These are phyloP conservation scores for Backusella tuberculispora DNA, from an alignment of 192 early-diverging fungal genomes.

Conservation along the genomic window DNA sequence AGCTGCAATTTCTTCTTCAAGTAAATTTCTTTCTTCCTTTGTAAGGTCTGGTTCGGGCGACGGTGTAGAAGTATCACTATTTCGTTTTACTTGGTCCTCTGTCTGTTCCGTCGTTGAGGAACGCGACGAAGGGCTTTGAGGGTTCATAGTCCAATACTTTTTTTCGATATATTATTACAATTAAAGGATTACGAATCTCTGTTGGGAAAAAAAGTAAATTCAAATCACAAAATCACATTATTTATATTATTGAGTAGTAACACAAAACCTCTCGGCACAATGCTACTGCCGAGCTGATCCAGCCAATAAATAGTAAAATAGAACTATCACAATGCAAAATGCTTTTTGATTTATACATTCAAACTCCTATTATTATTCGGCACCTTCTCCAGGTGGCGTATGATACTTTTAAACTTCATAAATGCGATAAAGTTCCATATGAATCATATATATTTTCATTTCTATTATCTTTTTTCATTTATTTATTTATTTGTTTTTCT, in stretches of 20 bases:
- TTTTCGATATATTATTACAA: neutral
- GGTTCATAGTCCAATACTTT: neutral
- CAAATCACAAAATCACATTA: conserved; percentile 17
- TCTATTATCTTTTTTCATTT: conserved; percentile 1
- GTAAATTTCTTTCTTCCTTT: conserved; percentile 13
- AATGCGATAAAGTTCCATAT: neutral
- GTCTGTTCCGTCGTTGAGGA: conserved; percentile 28
- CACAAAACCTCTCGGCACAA: neutral
- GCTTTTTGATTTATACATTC: conserved; percentile 2
- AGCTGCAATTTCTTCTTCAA: conserved; percentile 14
- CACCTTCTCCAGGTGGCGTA: conserved; percentile 8
- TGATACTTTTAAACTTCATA: conserved; percentile 1
- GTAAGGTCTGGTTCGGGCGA: neutral
- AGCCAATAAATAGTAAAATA: neutral
- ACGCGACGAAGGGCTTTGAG: neutral
- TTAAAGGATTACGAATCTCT: neutral
- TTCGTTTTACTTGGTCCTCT: neutral
- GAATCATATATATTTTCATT: conserved; percentile 7
- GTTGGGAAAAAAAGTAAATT: conserved; percentile 7
- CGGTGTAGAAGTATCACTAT: neutral
- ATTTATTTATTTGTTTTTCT: neutral
- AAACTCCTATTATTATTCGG: conserved; percentile 16
- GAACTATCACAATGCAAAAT: neutral
- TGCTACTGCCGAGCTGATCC: neutral
- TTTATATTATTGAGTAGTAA: conserved; percentile 2